phyloP scores from a whole-genome alignment of 805 yeast genomes.

The Suhomyces xylopsoci region DNA sequence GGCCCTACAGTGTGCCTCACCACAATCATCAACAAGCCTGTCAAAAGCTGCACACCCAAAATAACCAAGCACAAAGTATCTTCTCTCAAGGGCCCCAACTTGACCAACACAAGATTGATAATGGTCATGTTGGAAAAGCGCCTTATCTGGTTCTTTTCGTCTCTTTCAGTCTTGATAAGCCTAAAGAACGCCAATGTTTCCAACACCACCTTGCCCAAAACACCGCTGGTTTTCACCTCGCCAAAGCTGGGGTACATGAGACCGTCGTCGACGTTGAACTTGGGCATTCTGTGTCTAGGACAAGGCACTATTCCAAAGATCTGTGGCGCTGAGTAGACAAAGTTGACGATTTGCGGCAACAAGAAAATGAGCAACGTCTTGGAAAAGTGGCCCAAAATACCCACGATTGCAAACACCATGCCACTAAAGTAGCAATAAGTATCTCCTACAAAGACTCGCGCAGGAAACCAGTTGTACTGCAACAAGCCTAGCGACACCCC shows the following conservation, averaged over 20 bases:
- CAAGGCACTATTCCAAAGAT: constrained; percentile 83
- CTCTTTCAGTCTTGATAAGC: constrained; percentile 41
- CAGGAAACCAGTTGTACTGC: constrained; percentile 85
- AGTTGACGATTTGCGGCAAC: constrained; percentile 88
- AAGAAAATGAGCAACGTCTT: constrained; percentile 85
- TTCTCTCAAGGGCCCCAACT: constrained; percentile 90
- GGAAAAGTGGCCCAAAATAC: constrained; percentile 93
- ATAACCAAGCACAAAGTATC: constrained; percentile 65
- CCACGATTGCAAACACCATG: constrained; percentile 97
- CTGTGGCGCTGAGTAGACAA: constrained; percentile 90
- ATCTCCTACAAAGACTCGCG: constrained; percentile 93
- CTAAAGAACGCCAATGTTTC: constrained; percentile 44
- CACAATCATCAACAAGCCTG: constrained; percentile 65
- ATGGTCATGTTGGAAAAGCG: constrained; percentile 80
- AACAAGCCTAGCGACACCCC: constrained; percentile 80
- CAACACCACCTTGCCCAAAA: constrained; percentile 31
- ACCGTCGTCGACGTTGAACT: constrained; percentile 63
- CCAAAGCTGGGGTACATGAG: constrained; percentile 63
- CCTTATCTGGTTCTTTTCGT: constrained; percentile 21
- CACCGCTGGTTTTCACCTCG: constrained; percentile 27
- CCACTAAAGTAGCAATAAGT: constrained; percentile 98
- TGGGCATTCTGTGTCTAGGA: constrained; percentile 93
- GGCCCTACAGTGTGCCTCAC: constrained; percentile 84
- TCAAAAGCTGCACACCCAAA: constrained; percentile 55
- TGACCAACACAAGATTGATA: constrained; percentile 76